A percentile compares a stretch with the other conserved stretches of the same genome.
Conservation (phyloP, 2,329 filamentous ascomycete species). For the Phyllosticta capitalensis region DNA sequence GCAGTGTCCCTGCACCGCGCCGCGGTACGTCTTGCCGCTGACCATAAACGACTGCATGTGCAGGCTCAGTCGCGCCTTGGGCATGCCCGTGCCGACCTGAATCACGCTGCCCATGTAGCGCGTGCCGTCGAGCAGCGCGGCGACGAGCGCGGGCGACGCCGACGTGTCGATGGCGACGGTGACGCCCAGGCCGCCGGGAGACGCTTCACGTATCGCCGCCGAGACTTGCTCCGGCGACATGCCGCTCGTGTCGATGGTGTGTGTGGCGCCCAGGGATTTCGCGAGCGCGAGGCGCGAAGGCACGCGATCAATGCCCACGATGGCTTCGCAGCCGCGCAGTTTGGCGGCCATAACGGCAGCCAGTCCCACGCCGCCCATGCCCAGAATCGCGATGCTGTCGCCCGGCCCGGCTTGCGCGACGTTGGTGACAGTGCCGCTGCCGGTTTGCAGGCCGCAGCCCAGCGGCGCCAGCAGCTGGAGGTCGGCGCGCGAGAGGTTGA, state of each 20-base stretch:
- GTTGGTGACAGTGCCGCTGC: conserved; percentile 27
- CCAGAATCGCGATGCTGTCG: conserved; percentile 34
- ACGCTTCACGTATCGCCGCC: conserved; percentile 24
- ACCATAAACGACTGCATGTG: conserved; percentile 40
- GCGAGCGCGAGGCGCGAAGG: conserved; percentile 27
- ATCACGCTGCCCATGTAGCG: conserved; percentile 39
- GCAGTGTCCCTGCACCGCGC: conserved; percentile 37
- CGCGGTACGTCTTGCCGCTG: conserved; percentile 39
- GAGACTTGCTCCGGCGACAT: background rate
- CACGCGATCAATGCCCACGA: conserved; percentile 31
- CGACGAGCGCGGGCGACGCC: conserved; percentile 32
- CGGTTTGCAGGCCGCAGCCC: conserved; percentile 40
- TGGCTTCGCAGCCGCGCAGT: conserved; percentile 26
- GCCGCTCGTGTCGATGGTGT: conserved; percentile 26
- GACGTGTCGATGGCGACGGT: conserved; percentile 42
- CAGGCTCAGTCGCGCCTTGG: conserved; percentile 32
- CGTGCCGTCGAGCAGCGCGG: conserved; percentile 33
- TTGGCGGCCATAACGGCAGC: conserved; percentile 40
- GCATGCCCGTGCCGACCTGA: conserved; percentile 38
- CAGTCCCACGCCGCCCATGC: conserved; percentile 39
- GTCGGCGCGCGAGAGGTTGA: conserved; percentile 27
- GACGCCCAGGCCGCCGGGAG: conserved; percentile 23
- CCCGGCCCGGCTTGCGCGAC: conserved; percentile 26
- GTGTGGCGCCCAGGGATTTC: conserved; percentile 29
- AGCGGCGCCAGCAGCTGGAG: conserved; percentile 36